Evolutionary conservation across 129 eudicot species (phyloP), one percentile per base, ranked within the genome.

Genomic region (Silybum marianum): DNA sequence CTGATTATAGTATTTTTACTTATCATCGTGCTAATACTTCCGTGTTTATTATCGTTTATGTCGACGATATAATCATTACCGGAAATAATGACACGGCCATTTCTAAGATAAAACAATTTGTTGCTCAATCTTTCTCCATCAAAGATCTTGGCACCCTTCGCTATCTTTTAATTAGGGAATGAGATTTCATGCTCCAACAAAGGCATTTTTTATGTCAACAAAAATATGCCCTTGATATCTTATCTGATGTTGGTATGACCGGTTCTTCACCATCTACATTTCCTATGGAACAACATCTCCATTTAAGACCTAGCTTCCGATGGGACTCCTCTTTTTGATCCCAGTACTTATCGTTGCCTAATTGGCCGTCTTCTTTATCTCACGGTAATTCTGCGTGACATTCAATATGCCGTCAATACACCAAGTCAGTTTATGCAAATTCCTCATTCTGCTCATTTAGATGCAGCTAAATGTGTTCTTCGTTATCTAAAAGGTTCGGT

Each of bases 221-320:
- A 26, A 68, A 69, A 28, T 69, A 69, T 69, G 42, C 26, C 32
- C 32, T 69, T 69, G 73, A 69, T 28, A 69, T 69, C 73, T 69
- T n/a, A 14, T 11, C n/a, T n/a, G n/a, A n/a, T n/a, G n/a, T n/a
- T n/a, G n/a, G 21, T 30, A 69, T 26, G 42, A 6, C 30, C 16
- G 24, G 34, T 16, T 8, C 23, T 18, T 23, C 18, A 46, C 16
- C 58, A 13, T 46, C 58, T 10, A 13, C n/a, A 13, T 46, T 46
- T 12, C 58, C 58, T 46, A 11, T 32, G 74, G 39, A 26, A 9
- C 40, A 6, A n/a, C 34, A 3, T 32, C 44, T 11, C n/a, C 74
- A 70, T 14, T 70, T 5, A 34, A 34, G 46, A 34, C 36, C 58
- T 46, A 46, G n/a, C n/a, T n/a, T n/a, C 58, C 16, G 58, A 13